Percentiles rank a stretch among this genome's conserved stretches.
These are phyloP conservation scores for Arthrobotrys conoides DNA, from an alignment of 2,329 filamentous ascomycete species.

Conservation along the genomic window DNA sequence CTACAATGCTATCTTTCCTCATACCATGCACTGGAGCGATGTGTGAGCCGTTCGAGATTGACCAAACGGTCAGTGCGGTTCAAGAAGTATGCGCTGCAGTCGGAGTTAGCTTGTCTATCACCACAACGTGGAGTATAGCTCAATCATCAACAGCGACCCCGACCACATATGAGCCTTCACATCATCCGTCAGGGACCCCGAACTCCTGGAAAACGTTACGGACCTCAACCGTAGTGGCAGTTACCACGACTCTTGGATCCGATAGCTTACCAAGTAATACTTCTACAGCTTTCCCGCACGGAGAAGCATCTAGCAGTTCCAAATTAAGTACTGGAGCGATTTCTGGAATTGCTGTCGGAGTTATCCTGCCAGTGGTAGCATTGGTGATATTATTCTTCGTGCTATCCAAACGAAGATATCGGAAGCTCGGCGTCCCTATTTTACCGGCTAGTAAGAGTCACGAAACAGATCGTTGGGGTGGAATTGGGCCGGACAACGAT, in stretches of 20 bases:
- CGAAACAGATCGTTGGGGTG: background rate
- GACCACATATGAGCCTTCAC: background rate
- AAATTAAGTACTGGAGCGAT: constrained; percentile 3
- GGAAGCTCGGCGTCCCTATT: background rate
- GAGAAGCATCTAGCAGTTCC: background rate
- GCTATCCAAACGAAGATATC: background rate
- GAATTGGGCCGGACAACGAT: constrained; percentile 15
- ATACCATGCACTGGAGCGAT: background rate
- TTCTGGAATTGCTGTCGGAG: background rate
- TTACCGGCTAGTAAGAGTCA: background rate
- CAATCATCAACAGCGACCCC: background rate
- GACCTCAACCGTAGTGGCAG: background rate
- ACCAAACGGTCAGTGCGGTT: background rate
- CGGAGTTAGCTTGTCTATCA: background rate
- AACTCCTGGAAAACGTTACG: background rate
- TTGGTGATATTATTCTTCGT: background rate
- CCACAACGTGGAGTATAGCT: background rate
- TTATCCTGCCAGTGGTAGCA: background rate
- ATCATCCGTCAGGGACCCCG: background rate
- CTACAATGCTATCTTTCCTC: background rate
- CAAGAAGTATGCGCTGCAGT: background rate
- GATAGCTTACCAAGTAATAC: background rate
- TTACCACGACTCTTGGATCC: background rate
- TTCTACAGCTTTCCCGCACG: background rate
- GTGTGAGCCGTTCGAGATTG: background rate